Conservation (phyloP, 2,329 filamentous ascomycete species). For the Microcera coccophila region DNA sequence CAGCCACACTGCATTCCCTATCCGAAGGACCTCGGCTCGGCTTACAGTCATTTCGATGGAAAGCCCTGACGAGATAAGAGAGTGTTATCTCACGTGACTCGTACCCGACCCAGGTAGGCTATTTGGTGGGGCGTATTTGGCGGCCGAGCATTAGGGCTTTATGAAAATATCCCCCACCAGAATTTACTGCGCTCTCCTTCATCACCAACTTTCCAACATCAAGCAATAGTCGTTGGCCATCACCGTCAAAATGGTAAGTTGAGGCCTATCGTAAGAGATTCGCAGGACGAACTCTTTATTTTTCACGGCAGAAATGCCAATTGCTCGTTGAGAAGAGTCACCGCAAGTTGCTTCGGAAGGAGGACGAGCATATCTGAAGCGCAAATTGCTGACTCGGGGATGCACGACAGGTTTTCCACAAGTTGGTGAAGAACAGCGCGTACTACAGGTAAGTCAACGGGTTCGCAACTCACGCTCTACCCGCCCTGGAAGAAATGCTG, state of each 20-base stretch:
- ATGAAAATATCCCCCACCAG: slow-evolving; percentile 39
- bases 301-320: slow-evolving; percentile 43
- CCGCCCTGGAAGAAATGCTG: slow-evolving; percentile 16
- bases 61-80: slow-evolving; percentile 5
- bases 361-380: slow-evolving; percentile 74
- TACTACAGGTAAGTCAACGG: slow-evolving; percentile 83
- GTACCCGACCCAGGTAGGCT: slow-evolving; percentile 36
- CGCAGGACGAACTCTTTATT: slow-evolving; percentile 17
- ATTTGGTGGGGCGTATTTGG: slow-evolving; percentile 18
- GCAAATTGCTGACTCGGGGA: slow-evolving; percentile 99
- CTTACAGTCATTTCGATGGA: slow-evolving; percentile 12
- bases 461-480: not conserved
- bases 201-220: slow-evolving; percentile 35
- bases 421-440: slow-evolving; percentile 93
- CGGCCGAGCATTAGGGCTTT: slow-evolving; percentile 36
- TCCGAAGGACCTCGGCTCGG: slow-evolving; percentile 24
- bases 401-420: slow-evolving; percentile 75
- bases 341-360: slow-evolving; percentile 98
- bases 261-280: slow-evolving; percentile 35
- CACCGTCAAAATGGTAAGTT: slow-evolving; percentile 68
- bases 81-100: slow-evolving; percentile 32
- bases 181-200: slow-evolving; percentile 28
- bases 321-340: slow-evolving; percentile 63
- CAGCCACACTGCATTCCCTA: no score
- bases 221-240: slow-evolving; percentile 44